phyloP scores from a whole-genome alignment of 2,329 filamentous ascomycete species.

The Sarocladium brachiariae region DNA sequence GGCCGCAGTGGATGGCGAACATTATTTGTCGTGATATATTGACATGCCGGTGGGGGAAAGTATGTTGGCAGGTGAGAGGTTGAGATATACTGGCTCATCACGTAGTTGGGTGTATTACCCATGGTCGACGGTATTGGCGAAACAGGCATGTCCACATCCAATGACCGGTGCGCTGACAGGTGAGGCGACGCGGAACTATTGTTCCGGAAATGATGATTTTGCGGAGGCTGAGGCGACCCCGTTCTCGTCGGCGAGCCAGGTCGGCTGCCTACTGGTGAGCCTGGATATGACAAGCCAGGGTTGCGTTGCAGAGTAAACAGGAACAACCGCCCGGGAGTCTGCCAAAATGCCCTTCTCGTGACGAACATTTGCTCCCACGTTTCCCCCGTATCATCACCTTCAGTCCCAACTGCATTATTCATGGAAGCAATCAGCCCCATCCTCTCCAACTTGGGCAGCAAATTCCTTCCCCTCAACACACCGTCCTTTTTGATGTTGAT shows the following conservation, averaged over 20 bases:
- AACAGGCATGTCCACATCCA: background rate
- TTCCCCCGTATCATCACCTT: conserved; percentile 52
- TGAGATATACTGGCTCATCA: conserved; percentile 68
- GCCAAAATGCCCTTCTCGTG: conserved; percentile 79
- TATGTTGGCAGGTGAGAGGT: conserved; percentile 83
- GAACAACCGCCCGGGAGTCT: conserved; percentile 79
- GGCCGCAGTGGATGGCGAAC: conserved; percentile 80
- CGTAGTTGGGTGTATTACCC: conserved; percentile 28
- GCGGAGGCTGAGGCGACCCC: conserved; percentile 20
- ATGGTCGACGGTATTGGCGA: conserved; percentile 28
- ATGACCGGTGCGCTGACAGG: background rate
- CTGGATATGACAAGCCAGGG: conserved; percentile 33
- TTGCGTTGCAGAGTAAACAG: conserved; percentile 73
- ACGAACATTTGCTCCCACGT: conserved; percentile 80
- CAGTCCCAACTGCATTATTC: conserved; percentile 66
- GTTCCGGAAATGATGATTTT: background rate
- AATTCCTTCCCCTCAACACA: conserved; percentile 74
- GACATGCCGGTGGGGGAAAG: conserved; percentile 75
- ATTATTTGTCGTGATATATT: conserved; percentile 72
- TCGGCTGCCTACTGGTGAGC: conserved; percentile 46
- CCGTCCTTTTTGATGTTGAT: conserved; percentile 81
- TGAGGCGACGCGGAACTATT: conserved; percentile 5
- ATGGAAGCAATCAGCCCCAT: conserved; percentile 80
- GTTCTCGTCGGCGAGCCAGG: conserved; percentile 43
- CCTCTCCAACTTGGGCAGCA: conserved; percentile 84